Evolutionary conservation across 1,139 yeast species (phyloP).

Genomic region (Geotrichum reessii): DNA sequence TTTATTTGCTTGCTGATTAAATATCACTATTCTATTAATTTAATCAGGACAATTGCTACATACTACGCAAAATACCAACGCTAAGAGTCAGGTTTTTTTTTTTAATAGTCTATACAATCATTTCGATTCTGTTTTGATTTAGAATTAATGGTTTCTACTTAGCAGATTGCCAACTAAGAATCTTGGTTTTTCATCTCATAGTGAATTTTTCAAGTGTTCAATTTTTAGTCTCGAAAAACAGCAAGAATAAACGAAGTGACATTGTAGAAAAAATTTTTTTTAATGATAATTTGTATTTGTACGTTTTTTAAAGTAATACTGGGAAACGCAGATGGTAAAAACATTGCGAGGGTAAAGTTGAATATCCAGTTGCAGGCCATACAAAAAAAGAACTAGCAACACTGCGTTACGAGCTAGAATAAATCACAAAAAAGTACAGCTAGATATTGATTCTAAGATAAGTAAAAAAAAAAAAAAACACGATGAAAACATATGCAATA

Average conservation of each 20-base stretch:
- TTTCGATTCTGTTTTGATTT: not conserved
- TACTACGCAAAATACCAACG: no score
- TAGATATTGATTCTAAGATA: slow-evolving; percentile 64
- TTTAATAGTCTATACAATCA: not conserved
- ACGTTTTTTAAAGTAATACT: slow-evolving; percentile 52
- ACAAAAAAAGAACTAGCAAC: slow-evolving; percentile 48
- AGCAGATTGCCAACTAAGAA: slow-evolving; percentile 57
- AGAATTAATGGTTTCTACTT: slow-evolving; percentile 26
- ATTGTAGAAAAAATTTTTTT: slow-evolving; percentile 56
- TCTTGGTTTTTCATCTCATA: slow-evolving; percentile 51
- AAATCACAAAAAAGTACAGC: slow-evolving; percentile 53
- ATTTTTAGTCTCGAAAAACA: slow-evolving; percentile 62
- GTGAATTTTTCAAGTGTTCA: slow-evolving; percentile 60
- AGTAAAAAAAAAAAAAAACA: slow-evolving; percentile 61
- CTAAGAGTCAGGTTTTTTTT: not conserved
- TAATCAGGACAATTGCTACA: not conserved
- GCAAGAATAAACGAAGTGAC: slow-evolving; percentile 52
- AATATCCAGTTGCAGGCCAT: slow-evolving; percentile 61
- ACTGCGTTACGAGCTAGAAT: slow-evolving; percentile 57
- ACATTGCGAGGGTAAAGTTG: slow-evolving; percentile 52
- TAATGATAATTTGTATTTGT: no score
- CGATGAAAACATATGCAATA: slow-evolving; percentile 56
- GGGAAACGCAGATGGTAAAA: slow-evolving; percentile 48
- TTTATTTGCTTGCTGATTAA: not conserved
- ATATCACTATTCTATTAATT: not conserved